Conservation (phyloP, 1,284 basidiomycete species). For the Rhizopogon parksii region DNA sequence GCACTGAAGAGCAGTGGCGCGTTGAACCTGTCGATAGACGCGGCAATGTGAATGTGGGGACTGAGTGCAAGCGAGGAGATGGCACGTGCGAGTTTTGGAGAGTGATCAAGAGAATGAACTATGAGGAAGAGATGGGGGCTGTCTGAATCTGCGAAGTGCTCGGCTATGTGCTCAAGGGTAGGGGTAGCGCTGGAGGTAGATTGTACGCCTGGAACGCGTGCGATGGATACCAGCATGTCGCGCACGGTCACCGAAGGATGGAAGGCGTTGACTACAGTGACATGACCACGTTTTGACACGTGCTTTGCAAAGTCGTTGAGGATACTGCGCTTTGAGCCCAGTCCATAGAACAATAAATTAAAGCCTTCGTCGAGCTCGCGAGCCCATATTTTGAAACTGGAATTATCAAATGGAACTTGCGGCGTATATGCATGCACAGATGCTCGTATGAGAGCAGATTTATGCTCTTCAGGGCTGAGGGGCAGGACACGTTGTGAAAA, state of each 20-base stretch:
- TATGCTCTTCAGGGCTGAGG: constrained; percentile 55
- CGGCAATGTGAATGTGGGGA: constrained; percentile 70
- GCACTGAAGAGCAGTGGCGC: constrained; percentile 72
- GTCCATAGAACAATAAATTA: constrained; percentile 81
- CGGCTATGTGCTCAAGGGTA: constrained; percentile 56
- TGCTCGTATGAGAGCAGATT: constrained; percentile 36
- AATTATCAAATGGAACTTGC: constrained; percentile 27
- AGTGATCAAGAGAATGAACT: constrained; percentile 85
- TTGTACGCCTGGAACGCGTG: constrained; percentile 47
- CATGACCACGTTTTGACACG: constrained; percentile 57
- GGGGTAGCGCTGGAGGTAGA: constrained; percentile 14
- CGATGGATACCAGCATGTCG: constrained; percentile 67
- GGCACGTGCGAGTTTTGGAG: constrained; percentile 51
- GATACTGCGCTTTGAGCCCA: constrained; percentile 74
- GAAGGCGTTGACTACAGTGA: constrained; percentile 77
- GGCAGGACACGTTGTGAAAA: constrained; percentile 70
- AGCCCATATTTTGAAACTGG: constrained; percentile 52
- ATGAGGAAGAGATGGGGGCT: constrained; percentile 60
- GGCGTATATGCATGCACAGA: constrained; percentile 19
- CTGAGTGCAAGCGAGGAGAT: constrained; percentile 66
- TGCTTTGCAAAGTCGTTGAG: constrained; percentile 68
- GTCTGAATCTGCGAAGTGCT: constrained; percentile 43
- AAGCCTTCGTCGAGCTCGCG: constrained; percentile 76
- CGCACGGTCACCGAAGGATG: constrained; percentile 64
- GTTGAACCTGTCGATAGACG: constrained; percentile 81